Conservation (phyloP, 768 basidiomycete species). For the Lactifluus piperatus region DNA sequence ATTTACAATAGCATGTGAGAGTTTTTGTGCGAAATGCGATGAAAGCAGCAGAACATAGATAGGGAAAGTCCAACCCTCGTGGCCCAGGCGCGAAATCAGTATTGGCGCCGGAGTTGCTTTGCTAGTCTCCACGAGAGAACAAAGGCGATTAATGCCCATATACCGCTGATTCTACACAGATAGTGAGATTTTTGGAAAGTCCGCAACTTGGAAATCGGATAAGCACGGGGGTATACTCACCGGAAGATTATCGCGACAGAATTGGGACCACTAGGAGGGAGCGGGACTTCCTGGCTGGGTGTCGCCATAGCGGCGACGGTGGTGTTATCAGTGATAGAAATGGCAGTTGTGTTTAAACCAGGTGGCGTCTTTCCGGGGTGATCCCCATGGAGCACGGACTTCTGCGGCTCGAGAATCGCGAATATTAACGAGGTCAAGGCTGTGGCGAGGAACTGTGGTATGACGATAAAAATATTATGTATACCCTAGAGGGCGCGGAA, state of each 20-base stretch:
- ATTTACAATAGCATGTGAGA: neutral
- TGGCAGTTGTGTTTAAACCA: neutral
- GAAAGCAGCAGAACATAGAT: neutral
- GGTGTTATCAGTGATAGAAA: neutral
- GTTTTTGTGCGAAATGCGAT: neutral
- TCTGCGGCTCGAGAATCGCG: conserved; percentile 67
- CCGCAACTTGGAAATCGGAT: neutral
- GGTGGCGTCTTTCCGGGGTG: conserved; percentile 14
- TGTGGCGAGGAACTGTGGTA: conserved; percentile 91
- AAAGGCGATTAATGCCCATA: conserved; percentile 23
- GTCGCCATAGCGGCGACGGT: neutral
- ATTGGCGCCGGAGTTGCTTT: conserved; percentile 17
- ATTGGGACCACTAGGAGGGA: conserved; percentile 25
- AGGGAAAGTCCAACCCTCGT: too few species aligned
- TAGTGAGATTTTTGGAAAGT: neutral
- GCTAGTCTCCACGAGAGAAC: conserved; percentile 22
- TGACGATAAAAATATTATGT: conserved; percentile 88
- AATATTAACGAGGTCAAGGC: conserved; percentile 82
- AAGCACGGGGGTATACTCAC: conserved; percentile 20
- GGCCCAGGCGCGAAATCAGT: neutral
- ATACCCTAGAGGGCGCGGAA: conserved; percentile 55
- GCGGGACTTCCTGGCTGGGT: conserved; percentile 12
- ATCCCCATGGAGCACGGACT: conserved; percentile 27
- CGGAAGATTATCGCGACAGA: conserved; percentile 36
- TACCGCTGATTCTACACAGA: conserved; percentile 20